Evolutionary conservation across 768 basidiomycete species (phyloP).

Genomic region (Lentinus tigrinus): DNA sequence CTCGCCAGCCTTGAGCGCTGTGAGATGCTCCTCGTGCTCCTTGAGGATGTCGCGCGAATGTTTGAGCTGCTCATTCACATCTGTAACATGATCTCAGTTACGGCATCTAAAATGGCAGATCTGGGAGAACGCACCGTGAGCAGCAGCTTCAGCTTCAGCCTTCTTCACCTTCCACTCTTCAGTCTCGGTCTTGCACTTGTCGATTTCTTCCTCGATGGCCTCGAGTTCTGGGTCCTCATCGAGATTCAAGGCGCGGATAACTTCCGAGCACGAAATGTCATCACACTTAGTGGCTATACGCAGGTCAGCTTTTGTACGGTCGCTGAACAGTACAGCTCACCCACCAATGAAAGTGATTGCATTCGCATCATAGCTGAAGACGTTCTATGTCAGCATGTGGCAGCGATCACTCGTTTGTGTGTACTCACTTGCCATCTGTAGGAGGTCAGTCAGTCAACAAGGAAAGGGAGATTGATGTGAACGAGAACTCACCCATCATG

Average conservation of each 20-base stretch:
- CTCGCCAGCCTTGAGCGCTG: slow-evolving; percentile 45
- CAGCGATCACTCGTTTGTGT: too few species aligned
- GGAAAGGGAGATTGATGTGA: background rate
- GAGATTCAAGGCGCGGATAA: slow-evolving; percentile 48
- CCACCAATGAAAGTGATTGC: slow-evolving; percentile 62
- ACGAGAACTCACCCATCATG: slow-evolving; percentile 35
- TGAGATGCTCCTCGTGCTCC: slow-evolving; percentile 46
- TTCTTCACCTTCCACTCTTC: slow-evolving; percentile 43
- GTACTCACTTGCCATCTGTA: slow-evolving; percentile 56
- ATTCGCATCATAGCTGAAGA: slow-evolving; percentile 50
- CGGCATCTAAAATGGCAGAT: background rate
- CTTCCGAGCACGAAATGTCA: slow-evolving; percentile 60
- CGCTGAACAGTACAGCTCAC: background rate
- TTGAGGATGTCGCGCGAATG: slow-evolving; percentile 33
- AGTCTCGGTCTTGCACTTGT: slow-evolving; percentile 33
- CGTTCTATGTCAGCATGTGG: background rate
- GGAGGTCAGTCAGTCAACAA: background rate
- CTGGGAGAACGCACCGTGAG: slow-evolving; percentile 39
- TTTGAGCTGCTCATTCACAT: slow-evolving; percentile 40
- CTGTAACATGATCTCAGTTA: slow-evolving; percentile 25
- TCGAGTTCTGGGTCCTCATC: slow-evolving; percentile 54
- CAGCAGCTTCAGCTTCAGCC: slow-evolving; percentile 33
- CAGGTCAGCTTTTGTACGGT: background rate
- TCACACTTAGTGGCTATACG: slow-evolving; percentile 58
- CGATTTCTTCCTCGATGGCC: slow-evolving; percentile 47